Conservation (phyloP, 202 grass and related monocot genomes). For the Hordeum pubiflorum region DNA sequence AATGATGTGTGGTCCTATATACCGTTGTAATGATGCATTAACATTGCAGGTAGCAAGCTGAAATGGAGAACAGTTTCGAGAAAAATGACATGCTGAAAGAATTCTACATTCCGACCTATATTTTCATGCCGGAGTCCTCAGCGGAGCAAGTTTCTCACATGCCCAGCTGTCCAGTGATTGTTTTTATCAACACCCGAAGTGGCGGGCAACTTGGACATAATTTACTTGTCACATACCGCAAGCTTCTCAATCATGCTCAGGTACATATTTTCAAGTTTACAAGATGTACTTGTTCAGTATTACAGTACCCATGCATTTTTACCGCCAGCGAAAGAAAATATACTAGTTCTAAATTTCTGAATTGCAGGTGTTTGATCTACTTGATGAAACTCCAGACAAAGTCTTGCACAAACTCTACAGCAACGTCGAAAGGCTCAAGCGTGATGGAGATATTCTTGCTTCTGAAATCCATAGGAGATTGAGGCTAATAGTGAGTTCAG, state of each 20-base stretch:
- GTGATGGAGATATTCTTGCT: slow-evolving; percentile 56
- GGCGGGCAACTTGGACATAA: slow-evolving; percentile 70
- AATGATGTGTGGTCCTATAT: neutral
- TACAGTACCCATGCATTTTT: neutral
- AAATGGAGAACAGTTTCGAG: slow-evolving; percentile 36
- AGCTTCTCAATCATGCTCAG: slow-evolving; percentile 78
- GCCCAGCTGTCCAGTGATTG: slow-evolving; percentile 73
- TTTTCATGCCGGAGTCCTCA: slow-evolving; percentile 36
- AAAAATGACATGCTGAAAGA: slow-evolving; percentile 44
- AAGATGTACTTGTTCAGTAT: slow-evolving; percentile 9
- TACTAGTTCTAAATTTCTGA: slow-evolving; percentile 26
- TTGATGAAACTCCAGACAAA: slow-evolving; percentile 74
- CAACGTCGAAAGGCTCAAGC: slow-evolving; percentile 75
- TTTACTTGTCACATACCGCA: slow-evolving; percentile 64
- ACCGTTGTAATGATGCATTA: neutral
- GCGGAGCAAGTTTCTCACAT: slow-evolving; percentile 34
- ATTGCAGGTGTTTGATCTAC: slow-evolving; percentile 75
- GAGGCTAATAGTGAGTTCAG: slow-evolving; percentile 81
- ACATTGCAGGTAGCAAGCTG: slow-evolving; percentile 30
- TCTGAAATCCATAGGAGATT: slow-evolving; percentile 56
- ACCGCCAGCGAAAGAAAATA: neutral
- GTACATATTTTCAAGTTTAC: slow-evolving; percentile 37
- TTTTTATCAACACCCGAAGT: slow-evolving; percentile 90
- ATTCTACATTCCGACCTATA: slow-evolving; percentile 71
- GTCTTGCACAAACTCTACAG: slow-evolving; percentile 61